Evolutionary conservation across 768 basidiomycete species (phyloP).

Genomic region (Pseudohyphozyma bogoriensis): DNA sequence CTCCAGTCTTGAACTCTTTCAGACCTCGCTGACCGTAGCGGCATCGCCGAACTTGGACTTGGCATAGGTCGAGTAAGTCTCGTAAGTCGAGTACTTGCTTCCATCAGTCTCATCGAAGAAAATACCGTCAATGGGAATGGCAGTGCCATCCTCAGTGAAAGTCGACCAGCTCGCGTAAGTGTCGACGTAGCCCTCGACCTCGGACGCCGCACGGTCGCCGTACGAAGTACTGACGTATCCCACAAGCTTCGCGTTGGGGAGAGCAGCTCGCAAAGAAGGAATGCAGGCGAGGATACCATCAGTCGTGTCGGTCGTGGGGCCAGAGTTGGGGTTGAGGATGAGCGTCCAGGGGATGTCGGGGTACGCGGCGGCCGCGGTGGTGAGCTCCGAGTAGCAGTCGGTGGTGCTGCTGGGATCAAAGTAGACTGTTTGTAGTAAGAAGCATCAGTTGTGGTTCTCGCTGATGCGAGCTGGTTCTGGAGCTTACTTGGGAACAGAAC

Average conservation of each 20-base stretch:
- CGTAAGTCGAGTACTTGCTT: neutral
- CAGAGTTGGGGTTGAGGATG: neutral
- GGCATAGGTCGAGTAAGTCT: neutral
- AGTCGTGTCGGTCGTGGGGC: neutral
- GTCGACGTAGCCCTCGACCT: neutral
- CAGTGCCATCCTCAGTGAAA: neutral
- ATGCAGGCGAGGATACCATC: neutral
- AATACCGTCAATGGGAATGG: neutral
- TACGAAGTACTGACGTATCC: neutral
- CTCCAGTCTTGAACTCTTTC: too few relatives aligned
- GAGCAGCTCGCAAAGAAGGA: neutral
- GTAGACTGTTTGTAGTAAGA: too few relatives aligned
- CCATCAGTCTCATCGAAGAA: neutral
- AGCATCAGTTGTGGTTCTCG: too few relatives aligned
- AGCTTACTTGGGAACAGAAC: too few relatives aligned
- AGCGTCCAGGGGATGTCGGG: neutral
- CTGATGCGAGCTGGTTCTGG: too few relatives aligned
- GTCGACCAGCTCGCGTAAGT: neutral
- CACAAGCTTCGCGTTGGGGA: neutral
- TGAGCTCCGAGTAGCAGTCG: too few relatives aligned
- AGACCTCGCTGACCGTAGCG: neutral
- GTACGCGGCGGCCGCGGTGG: neutral
- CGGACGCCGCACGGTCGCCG: neutral
- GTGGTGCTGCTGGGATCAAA: too few relatives aligned
- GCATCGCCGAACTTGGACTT: neutral